phyloP scores from a whole-genome alignment of 305 asterid genomes.

The Caryopteris hybrid region DNA sequence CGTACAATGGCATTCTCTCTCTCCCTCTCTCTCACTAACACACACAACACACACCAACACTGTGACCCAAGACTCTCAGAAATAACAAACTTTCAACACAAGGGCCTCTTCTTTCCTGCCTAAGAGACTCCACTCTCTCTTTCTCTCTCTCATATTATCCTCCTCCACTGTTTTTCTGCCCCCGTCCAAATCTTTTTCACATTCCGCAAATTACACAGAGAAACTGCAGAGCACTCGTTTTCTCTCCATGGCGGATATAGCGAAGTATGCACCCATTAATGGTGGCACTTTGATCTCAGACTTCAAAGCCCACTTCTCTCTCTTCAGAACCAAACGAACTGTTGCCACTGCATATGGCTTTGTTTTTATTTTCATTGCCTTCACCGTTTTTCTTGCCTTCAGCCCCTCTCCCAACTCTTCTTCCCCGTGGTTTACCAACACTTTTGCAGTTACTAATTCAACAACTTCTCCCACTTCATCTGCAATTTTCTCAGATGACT shows the following conservation, averaged over 20 bases:
- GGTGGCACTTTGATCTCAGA: constrained; percentile 45
- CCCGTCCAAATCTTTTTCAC: too few species aligned
- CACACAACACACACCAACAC: not conserved
- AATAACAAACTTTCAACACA: not conserved
- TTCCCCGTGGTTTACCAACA: constrained; percentile 49
- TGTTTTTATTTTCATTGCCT: constrained; percentile 38
- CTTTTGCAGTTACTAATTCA: constrained; percentile 8
- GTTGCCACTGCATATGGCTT: constrained; percentile 32
- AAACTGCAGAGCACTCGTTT: not conserved
- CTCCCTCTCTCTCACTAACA: not conserved
- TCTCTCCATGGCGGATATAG: constrained; percentile 33
- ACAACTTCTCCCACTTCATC: not conserved
- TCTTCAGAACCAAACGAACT: constrained; percentile 26
- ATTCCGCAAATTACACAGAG: not conserved
- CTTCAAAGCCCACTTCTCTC: constrained; percentile 34
- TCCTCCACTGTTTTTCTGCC: too few species aligned
- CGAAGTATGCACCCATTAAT: constrained; percentile 50
- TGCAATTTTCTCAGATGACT: constrained; percentile 15
- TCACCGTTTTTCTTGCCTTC: constrained; percentile 51
- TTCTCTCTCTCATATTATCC: not conserved
- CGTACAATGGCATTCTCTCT: not conserved
- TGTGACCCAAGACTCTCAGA: not conserved
- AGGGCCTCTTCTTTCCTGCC: not conserved
- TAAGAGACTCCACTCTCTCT: too few species aligned
- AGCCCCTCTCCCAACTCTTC: constrained; percentile 52